Evolutionary conservation across 1,139 yeast genomes (phyloP), one percentile per base, ranked within the genome.

Genomic region (Yamadazyma songkhlaensis): DNA sequence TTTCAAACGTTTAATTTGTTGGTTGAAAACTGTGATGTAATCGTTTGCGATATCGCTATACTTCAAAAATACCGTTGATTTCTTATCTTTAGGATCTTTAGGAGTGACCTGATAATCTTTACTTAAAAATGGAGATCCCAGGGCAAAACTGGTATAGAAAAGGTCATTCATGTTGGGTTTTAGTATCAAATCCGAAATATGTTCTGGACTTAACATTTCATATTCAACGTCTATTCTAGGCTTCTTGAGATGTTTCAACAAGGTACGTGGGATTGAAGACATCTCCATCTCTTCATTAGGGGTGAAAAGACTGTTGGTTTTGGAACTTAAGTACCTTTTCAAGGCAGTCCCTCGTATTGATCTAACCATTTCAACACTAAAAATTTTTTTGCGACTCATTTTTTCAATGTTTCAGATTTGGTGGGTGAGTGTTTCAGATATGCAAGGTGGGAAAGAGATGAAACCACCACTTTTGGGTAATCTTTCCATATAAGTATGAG

Each of bases 191-290:
- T 69, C 74, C 3, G 65, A 61, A 8, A 64, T 54, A 20, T 55
- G 53, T 32, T 62, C 62, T 2, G 77, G 76, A 33, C 57, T 51
- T 14, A 55, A 45, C 32, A 71, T 65, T 26, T 67, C 64, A 36
- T 55, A 25, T 9, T 22, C 13, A n/a, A 6, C 12, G 27, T 20
- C 22, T 2, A 28, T 12, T 22, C 8, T n/a, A 10, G 36, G 36
- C 11, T 11, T 26, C n/a, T 33, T 21, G 7, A 33, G 11, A 10
- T 15, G 20, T 27, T 21, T 32, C 25, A 10, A 8, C 17, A 25
- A 24, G 3, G 14, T 6, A 6, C 9, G 14, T 9, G 29, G 29
- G 6, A 31, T 17, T 4, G 6, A 3, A 15, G 7, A 7, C 6
- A 6, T 8, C 5, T 27, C 27, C 3, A 32, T 32, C 22, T 13